Evolutionary conservation across 257 asterid genomes (phyloP).

Genomic region (Rubia yunnanensis): DNA sequence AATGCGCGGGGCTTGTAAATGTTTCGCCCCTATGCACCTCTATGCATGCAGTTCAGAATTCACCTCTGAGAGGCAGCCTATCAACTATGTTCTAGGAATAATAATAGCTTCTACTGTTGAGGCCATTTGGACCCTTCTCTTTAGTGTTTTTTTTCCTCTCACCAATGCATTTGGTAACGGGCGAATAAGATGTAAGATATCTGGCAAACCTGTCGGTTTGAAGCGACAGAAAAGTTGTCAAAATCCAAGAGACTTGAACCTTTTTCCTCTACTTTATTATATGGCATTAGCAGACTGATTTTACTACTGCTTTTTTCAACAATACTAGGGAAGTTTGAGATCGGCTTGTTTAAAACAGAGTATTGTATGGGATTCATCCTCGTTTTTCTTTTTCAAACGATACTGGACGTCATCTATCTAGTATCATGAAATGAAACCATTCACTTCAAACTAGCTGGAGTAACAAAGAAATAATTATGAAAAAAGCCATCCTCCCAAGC

Average conservation of each 20-base stretch:
- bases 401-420: too few species aligned
- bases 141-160: not conserved
- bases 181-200: not conserved
- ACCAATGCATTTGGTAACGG: not conserved
- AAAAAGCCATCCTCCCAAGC: too few species aligned
- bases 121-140: slow-evolving; percentile 4
- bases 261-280: not conserved
- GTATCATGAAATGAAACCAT: too few species aligned
- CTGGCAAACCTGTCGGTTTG: not conserved
- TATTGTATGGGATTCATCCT: too few species aligned
- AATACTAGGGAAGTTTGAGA: too few species aligned
- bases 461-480: too few species aligned
- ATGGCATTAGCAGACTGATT: not conserved
- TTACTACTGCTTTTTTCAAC: too few species aligned
- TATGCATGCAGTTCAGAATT: slow-evolving; percentile 9
- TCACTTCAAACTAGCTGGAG: too few species aligned
- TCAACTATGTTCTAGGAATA: slow-evolving; percentile 1
- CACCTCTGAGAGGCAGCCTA: slow-evolving; percentile 18
- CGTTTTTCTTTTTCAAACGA: too few species aligned
- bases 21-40: slow-evolving; percentile 17
- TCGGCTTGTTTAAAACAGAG: too few species aligned
- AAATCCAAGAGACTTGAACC: not conserved
- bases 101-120: slow-evolving; percentile 14
- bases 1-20: slow-evolving; percentile 29
- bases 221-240: not conserved